Conservation (phyloP, 768 basidiomycete species). For the Mycena alexandri region DNA sequence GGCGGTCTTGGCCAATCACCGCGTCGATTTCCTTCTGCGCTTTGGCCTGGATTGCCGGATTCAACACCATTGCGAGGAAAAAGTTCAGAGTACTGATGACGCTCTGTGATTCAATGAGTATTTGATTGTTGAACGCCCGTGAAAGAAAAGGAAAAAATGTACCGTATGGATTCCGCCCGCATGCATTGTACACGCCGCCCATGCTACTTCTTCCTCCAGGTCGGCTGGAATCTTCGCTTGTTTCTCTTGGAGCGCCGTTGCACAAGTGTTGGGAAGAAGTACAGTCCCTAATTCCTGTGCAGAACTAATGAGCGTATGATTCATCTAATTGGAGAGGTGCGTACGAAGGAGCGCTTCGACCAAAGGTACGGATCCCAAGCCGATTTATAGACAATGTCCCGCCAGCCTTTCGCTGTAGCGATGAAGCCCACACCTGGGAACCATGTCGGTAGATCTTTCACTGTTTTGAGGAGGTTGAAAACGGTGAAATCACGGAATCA, state of each 20-base stretch:
- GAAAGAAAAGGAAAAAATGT: not conserved
- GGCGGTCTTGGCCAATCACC: slow-evolving; percentile 38
- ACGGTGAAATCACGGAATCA: not conserved
- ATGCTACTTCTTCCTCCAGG: not conserved
- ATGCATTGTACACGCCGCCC: not conserved
- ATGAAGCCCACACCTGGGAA: slow-evolving; percentile 1
- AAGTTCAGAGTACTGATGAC: too few species aligned
- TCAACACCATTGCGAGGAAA: not conserved
- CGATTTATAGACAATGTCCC: not conserved
- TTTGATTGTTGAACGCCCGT: not conserved
- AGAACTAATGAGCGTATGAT: too few species aligned
- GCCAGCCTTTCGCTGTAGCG: not conserved
- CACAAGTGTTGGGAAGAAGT: slow-evolving; percentile 14
- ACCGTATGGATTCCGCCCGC: slow-evolving; percentile 24
- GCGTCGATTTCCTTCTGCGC: slow-evolving; percentile 57
- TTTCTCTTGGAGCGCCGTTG: not conserved
- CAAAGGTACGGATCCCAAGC: slow-evolving; percentile 11
- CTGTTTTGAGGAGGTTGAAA: not conserved
- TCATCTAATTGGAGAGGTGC: not conserved
- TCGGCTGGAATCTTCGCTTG: not conserved
- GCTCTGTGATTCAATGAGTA: not conserved
- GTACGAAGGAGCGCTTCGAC: slow-evolving; percentile 9
- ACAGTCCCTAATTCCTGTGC: not conserved
- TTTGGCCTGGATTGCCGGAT: slow-evolving; percentile 43
- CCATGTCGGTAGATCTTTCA: slow-evolving; percentile 4